Base-by-base conservation (phyloP, 805 yeast genomes). In the Yamadazyma nakazawae region DNA sequence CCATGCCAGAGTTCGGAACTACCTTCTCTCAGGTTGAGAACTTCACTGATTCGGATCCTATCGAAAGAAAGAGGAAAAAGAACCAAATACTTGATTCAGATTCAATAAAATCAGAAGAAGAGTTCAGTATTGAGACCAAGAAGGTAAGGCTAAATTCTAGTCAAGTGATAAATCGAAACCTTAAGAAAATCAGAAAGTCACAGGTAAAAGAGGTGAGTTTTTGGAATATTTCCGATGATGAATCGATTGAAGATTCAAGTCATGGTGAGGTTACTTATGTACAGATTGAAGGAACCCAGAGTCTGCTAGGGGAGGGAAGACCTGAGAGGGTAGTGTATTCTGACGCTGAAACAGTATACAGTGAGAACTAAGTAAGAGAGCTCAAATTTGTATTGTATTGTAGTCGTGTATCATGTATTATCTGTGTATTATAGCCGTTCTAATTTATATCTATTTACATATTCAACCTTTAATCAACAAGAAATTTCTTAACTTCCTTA, bases 401-500 rank as follows among this genome's bases (percentile, higher is more conserved):
- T n/a, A n/a, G n/a, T n/a, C n/a, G n/a, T n/a, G n/a, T n/a, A 7
- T 21, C 24, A 7, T 21, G 24, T 21, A 21, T 21, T 21, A 21
- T 21, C 7, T 7, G 4, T 21, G 24, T 21, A 21, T 21, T 21
- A 5, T 21, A 21, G 24, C 24, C 24, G 24, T 21, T 21, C 24
- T 7, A 21, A 21, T 21, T 21, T 7, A 7, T 5, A 21, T 21
- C 24, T 21, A 21, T 21, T 21, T 5, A 7, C 14, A 30, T 30
- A 30, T 30, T 13, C 5, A 30, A 37, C 40, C 10, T 26, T 14
- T 38, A 26, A 2, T 38, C 41, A 28, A n/a, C n/a, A 41, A 76
- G 52, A 48, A 75, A 77, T 34, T 61, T 58, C 47, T 63, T 63
- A 1, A 68, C 43, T 34, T 47, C 59, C 32, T 54, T 54, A 47